Base-by-base conservation (phyloP, 2,329 filamentous ascomycete genomes). In the Trichothecium roseum region DNA sequence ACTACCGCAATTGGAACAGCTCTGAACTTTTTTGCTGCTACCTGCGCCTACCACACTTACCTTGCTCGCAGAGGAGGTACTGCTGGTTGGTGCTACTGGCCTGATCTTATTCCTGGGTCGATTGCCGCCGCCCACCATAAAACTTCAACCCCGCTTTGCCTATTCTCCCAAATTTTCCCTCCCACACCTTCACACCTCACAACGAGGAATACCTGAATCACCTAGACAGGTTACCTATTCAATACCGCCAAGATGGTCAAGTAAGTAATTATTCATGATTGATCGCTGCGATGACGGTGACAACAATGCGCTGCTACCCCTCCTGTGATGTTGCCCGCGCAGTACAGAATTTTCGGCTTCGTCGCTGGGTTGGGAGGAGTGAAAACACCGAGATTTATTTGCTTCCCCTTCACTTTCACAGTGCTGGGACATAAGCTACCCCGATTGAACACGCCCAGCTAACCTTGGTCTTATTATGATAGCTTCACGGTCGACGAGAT, bases 401-500 rank as follows among this genome's bases (percentile, higher is more conserved):
- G n/a, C 30, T 35, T 34, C 35, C 35, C 36, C 28, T 36, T 42
- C 36, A 32, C 26, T 34, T 27, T 27, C 18, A 18, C 13, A 18
- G 18, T 28, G 28, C 38, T 37, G 40, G 38, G 41, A 44, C 35
- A 37, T 41, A 40, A 42, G 41, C 40, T 28, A 24, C 20, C 20
- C 28, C 28, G n/a, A 18, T 10, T 26, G 15, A 16, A 24, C n/a
- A 18, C 29, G 13, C 27, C 32, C 30, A 16, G 40, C 46, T 38
- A 38, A 40, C 40, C 17, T 47, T 55, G 50, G 42, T 46, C 50
- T 46, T 45, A 45, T 52, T 37, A 37, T 37, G 45, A 63, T 61
- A 95, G 88, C 81, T 96, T 96, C 81, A 96, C 91, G 61, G 81
- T 95, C 71, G 89, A 96, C 65, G 88, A 86, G 78, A 84, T 87